phyloP scores from a whole-genome alignment of 2,329 filamentous ascomycete species.

The Colletotrichum tanaceti region DNA sequence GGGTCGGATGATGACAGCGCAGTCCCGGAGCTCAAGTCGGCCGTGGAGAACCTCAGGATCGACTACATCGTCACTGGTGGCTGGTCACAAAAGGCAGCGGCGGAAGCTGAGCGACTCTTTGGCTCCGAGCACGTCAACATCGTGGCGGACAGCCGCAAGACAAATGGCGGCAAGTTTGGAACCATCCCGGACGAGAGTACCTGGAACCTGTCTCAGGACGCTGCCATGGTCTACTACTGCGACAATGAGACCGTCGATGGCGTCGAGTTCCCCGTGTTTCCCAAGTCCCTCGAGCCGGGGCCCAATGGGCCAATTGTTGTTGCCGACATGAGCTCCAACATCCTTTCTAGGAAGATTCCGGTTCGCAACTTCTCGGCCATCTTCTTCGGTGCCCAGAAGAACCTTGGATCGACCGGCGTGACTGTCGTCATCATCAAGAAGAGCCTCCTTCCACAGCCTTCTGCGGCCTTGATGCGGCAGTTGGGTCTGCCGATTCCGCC shows the following conservation, averaged over 20 bases:
- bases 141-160: slow-evolving; percentile 73
- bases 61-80: slow-evolving; percentile 93
- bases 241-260: slow-evolving; percentile 96
- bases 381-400: slow-evolving; percentile 96
- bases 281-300: slow-evolving; percentile 69
- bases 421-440: slow-evolving; percentile 89
- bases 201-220: slow-evolving; percentile 78
- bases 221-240: slow-evolving; percentile 87
- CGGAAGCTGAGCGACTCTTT: slow-evolving; percentile 82
- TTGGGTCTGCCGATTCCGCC: slow-evolving; percentile 83
- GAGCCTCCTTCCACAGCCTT: slow-evolving; percentile 79
- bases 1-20: slow-evolving; percentile 55
- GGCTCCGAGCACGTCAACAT: slow-evolving; percentile 85
- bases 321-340: slow-evolving; percentile 95
- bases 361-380: slow-evolving; percentile 83
- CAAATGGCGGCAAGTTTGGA: slow-evolving; percentile 85
- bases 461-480: slow-evolving; percentile 75
- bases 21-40: slow-evolving; percentile 69
- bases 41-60: slow-evolving; percentile 78
- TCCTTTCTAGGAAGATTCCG: slow-evolving; percentile 82
- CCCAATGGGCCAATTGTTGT: slow-evolving; percentile 79
- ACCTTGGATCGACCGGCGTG: slow-evolving; percentile 86
- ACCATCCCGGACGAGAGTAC: slow-evolving; percentile 80
- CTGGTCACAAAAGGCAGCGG: slow-evolving; percentile 88
- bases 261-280: slow-evolving; percentile 86